These are phyloP conservation scores for Crataegus laevigata DNA, from an alignment of 306 rosid species.

Conservation along the genomic window DNA sequence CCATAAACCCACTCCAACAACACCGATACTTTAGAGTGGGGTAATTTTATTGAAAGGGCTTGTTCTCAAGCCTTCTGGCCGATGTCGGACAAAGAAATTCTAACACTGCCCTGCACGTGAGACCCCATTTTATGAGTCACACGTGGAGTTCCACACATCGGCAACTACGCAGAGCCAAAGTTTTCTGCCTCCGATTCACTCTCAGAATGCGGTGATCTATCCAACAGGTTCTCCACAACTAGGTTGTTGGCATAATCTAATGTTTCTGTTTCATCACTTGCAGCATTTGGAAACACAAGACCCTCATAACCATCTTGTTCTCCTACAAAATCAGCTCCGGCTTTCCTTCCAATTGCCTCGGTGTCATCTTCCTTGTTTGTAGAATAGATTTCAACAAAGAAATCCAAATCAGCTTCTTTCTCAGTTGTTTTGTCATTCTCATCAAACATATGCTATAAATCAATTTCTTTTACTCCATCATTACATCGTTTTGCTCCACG, in stretches of 20 bases:
- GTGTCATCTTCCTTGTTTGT: slow-evolving; percentile 13
- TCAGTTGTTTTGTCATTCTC: slow-evolving; percentile 8
- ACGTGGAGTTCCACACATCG: no score
- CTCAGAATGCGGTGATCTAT: slow-evolving; percentile 23
- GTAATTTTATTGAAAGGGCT: no score
- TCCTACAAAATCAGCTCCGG: slow-evolving; percentile 3
- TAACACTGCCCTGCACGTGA: no score
- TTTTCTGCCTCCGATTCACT: slow-evolving; percentile 28
- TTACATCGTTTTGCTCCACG: slow-evolving; percentile 20
- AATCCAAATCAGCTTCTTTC: slow-evolving; percentile 28
- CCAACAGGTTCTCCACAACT: slow-evolving; percentile 15
- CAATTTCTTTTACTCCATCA: slow-evolving; percentile 19
- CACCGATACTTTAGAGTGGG: no score
- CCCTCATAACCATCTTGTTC: not conserved
- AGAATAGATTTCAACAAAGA: slow-evolving; percentile 58
- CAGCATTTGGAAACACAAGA: slow-evolving; percentile 8
- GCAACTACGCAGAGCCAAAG: no score
- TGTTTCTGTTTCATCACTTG: slow-evolving; percentile 16
- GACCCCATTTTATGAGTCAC: no score
- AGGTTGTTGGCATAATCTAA: slow-evolving; percentile 5
- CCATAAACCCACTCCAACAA: no score
- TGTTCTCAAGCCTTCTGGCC: no score
- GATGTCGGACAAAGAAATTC: no score
- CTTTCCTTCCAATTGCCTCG: slow-evolving; percentile 4
- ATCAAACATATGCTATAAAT: slow-evolving; percentile 10